Evolutionary conservation across 2,329 filamentous ascomycete genomes (phyloP).

Genomic region (Domatiomyces globalis): DNA sequence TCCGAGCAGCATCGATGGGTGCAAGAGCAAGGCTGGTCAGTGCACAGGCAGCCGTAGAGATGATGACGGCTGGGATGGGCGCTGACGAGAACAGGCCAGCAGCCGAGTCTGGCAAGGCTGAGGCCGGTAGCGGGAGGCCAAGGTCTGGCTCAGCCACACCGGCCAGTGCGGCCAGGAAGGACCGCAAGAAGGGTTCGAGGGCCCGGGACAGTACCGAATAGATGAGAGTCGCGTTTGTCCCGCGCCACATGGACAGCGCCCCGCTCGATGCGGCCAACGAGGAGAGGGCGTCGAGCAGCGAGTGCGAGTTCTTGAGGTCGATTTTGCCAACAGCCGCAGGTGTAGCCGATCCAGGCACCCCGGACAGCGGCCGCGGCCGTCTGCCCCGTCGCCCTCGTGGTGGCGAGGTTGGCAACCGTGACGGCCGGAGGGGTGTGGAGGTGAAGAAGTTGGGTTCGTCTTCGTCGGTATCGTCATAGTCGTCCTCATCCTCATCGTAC

Average conservation of each 20-base stretch:
- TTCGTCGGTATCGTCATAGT: constrained; percentile 19
- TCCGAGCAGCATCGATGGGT: constrained; percentile 80
- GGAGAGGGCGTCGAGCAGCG: constrained; percentile 70
- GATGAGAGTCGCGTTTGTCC: constrained; percentile 80
- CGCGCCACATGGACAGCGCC: constrained; percentile 86
- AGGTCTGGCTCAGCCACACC: constrained; percentile 66
- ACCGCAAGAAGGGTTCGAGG: constrained; percentile 81
- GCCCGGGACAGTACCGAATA: constrained; percentile 78
- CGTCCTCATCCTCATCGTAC: constrained; percentile 38
- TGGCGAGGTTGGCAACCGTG: constrained; percentile 21
- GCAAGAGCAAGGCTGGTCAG: constrained; percentile 67
- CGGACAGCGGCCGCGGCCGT: constrained; percentile 27
- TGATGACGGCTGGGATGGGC: constrained; percentile 64
- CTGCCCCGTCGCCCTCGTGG: constrained; percentile 19
- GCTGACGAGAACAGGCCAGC: constrained; percentile 61
- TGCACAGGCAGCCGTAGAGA: constrained; percentile 52
- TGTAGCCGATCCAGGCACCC: constrained; percentile 31
- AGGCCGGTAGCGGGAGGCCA: constrained; percentile 35
- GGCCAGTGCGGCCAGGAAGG: constrained; percentile 75
- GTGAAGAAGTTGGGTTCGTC: constrained; percentile 21
- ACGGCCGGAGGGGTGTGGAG: background rate
- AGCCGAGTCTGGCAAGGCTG: constrained; percentile 34
- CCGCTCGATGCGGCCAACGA: constrained; percentile 84
- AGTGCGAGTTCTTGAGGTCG: constrained; percentile 58
- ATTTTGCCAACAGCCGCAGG: constrained; percentile 45